Conservation (phyloP, 208 protist genomes). For the Crithidia thermophila region DNA sequence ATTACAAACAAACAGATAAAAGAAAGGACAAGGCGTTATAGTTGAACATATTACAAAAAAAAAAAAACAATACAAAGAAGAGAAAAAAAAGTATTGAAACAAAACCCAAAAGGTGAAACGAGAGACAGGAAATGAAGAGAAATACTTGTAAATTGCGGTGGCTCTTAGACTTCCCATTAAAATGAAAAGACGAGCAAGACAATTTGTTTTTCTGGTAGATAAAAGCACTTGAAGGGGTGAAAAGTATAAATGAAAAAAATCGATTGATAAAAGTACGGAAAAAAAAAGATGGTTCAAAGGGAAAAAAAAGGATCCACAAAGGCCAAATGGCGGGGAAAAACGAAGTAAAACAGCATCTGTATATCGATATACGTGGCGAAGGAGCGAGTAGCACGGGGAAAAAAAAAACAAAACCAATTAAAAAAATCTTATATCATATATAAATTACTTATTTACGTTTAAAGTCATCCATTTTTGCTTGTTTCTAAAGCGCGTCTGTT, state of each 20-base stretch:
- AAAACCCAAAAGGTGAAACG: conserved; percentile 28
- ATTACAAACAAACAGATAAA: neutral
- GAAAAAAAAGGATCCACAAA: conserved; percentile 1
- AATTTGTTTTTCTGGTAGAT: too few relatives aligned
- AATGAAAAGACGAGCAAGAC: neutral
- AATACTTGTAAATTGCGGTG: too few relatives aligned
- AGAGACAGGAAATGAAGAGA: too few relatives aligned
- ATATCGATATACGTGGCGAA: too few relatives aligned
- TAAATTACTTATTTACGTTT: too few relatives aligned
- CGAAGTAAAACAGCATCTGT: too few relatives aligned
- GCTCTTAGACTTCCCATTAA: too few relatives aligned
- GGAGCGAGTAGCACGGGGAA: neutral
- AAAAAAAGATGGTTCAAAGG: conserved; percentile 5
- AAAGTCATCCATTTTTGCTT: too few relatives aligned
- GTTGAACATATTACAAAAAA: too few relatives aligned
- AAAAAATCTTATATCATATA: too few relatives aligned
- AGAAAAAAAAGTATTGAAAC: conserved; percentile 6
- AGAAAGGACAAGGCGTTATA: conserved; percentile 11
- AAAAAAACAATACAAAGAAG: conserved; percentile 11
- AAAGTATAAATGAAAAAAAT: neutral
- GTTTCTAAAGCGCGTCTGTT: too few relatives aligned
- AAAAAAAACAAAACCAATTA: conserved; percentile 5
- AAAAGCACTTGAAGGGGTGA: neutral
- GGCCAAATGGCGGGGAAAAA: neutral
- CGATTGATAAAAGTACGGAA: neutral